Conservation (phyloP, 2,329 filamentous ascomycete genomes). For the Colletotrichum gloeosporioides region DNA sequence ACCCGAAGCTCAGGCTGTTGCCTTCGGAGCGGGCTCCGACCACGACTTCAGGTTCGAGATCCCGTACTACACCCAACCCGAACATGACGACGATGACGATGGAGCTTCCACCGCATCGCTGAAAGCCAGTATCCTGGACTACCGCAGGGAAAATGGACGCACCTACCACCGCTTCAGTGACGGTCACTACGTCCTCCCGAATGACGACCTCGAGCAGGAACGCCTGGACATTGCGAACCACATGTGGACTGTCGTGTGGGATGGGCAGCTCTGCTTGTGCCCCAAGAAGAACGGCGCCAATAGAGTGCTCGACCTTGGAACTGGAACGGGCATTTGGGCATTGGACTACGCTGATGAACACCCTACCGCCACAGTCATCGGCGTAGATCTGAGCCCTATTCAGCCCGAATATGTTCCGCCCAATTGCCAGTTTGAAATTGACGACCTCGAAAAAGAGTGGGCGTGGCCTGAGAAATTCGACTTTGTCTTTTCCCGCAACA, state of each 20-base stretch:
- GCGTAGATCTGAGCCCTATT: conserved; percentile 38
- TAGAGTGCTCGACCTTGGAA: conserved; percentile 23
- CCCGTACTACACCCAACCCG: neutral
- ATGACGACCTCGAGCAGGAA: conserved; percentile 26
- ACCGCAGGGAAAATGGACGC: conserved; percentile 19
- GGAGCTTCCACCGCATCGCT: neutral
- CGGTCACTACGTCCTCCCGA: conserved; percentile 31
- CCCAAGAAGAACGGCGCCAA: conserved; percentile 28
- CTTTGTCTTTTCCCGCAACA: conserved; percentile 38
- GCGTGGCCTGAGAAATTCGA: conserved; percentile 31
- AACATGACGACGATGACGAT: neutral
- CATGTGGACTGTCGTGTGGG: conserved; percentile 35
- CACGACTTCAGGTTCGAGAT: neutral
- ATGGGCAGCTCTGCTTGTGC: conserved; percentile 31
- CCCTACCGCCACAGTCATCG: conserved; percentile 20
- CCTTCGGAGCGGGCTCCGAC: neutral
- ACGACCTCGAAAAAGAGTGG: conserved; percentile 34
- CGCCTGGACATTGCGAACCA: conserved; percentile 40
- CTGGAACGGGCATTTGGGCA: conserved; percentile 19
- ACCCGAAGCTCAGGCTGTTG: neutral
- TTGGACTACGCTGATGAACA: conserved; percentile 11
- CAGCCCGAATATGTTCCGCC: conserved; percentile 36
- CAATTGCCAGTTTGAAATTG: conserved; percentile 34
- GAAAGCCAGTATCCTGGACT: conserved; percentile 12
- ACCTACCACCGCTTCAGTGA: conserved; percentile 25